These are phyloP conservation scores for Colletotrichum agaves DNA, from an alignment of 2,329 filamentous ascomycete species.

Conservation along the genomic window DNA sequence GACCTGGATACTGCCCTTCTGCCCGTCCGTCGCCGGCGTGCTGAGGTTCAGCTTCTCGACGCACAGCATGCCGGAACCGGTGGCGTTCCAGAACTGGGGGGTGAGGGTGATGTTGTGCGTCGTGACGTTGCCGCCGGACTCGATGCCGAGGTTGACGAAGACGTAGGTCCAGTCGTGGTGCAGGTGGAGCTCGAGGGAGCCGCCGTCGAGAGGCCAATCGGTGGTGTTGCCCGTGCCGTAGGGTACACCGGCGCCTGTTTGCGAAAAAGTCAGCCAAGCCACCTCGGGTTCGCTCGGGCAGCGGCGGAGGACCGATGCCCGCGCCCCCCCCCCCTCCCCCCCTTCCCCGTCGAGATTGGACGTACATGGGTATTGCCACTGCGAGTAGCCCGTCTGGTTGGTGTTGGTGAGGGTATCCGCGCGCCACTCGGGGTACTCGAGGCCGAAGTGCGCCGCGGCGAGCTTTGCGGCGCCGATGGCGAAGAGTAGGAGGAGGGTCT, in stretches of 20 bases:
- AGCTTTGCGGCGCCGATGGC: constrained; percentile 49
- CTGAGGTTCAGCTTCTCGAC: constrained; percentile 68
- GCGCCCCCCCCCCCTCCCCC: no score
- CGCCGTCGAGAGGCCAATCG: constrained; percentile 64
- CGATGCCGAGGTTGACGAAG: constrained; percentile 64
- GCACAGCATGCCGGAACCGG: constrained; percentile 73
- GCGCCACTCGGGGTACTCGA: constrained; percentile 61
- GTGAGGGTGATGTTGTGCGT: constrained; percentile 78
- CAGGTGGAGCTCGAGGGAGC: constrained; percentile 58
- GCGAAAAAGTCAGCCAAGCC: background rate
- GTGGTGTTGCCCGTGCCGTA: constrained; percentile 58
- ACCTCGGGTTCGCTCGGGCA: background rate
- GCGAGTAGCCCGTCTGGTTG: constrained; percentile 54
- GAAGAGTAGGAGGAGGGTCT: constrained; percentile 43
- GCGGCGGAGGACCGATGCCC: no score
- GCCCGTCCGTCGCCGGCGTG: constrained; percentile 65
- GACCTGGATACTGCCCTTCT: constrained; percentile 75
- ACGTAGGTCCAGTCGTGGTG: constrained; percentile 64
- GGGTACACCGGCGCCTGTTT: constrained; percentile 59
- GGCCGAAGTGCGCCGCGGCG: constrained; percentile 59
- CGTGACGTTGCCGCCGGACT: constrained; percentile 56
- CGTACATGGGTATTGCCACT: constrained; percentile 65
- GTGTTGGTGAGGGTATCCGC: constrained; percentile 55
- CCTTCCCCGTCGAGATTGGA: no score
- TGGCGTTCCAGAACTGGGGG: constrained; percentile 67